Conservation (phyloP, 2,329 filamentous ascomycete species). For the Curvularia hawaiiensis region DNA sequence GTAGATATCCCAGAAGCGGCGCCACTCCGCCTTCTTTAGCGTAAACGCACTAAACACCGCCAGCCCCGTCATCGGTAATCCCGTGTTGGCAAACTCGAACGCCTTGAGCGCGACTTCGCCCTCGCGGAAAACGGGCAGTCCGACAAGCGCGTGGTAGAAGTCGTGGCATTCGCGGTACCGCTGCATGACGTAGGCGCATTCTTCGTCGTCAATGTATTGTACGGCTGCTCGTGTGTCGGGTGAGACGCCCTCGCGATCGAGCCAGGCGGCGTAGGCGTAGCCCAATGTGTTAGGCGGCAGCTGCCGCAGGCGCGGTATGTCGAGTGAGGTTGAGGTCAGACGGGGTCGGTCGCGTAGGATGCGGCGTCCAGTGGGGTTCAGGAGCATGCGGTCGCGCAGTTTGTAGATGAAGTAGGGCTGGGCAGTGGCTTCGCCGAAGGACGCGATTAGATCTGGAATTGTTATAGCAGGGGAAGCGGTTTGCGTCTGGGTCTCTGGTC, state of each 20-base stretch:
- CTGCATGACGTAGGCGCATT: constrained; percentile 99
- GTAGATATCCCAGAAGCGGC: constrained; percentile 75
- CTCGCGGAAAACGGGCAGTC: constrained; percentile 88
- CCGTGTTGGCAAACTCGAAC: constrained; percentile 94
- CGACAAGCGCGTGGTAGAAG: constrained; percentile 95
- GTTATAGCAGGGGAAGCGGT: too few species aligned
- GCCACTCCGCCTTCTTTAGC: constrained; percentile 66
- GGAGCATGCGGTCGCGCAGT: constrained; percentile 90
- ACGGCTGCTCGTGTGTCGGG: constrained; percentile 86
- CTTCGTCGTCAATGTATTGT: constrained; percentile 89
- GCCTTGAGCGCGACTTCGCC: constrained; percentile 97
- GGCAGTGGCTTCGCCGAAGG: constrained; percentile 91
- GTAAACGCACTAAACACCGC: constrained; percentile 74
- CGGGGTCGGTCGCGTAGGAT: constrained; percentile 90
- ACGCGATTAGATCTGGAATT: constrained; percentile 80
- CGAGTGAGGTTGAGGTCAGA: constrained; percentile 75
- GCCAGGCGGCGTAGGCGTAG: constrained; percentile 81
- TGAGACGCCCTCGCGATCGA: constrained; percentile 91
- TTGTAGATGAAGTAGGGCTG: constrained; percentile 94
- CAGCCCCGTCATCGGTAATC: constrained; percentile 92
- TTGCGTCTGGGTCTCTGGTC: neutral
- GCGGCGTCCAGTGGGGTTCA: constrained; percentile 79
- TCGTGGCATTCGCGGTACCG: constrained; percentile 97
- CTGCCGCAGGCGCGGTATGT: constrained; percentile 71
- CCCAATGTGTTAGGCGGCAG: constrained; percentile 79